These are phyloP conservation scores for Populus pruinosa DNA, from an alignment of 345 rosid species.

Conservation along the genomic window DNA sequence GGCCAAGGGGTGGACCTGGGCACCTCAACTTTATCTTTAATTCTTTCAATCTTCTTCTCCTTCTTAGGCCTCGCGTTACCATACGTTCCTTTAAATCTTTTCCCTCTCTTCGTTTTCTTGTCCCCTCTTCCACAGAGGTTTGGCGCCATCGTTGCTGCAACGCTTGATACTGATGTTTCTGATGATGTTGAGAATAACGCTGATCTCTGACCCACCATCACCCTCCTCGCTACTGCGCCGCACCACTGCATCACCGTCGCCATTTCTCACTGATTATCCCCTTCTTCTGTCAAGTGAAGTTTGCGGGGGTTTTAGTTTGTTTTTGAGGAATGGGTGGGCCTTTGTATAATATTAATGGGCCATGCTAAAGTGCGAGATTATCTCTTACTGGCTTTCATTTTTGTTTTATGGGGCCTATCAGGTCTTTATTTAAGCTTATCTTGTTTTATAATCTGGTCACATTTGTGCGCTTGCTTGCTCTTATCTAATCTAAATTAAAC, in stretches of 20 bases:
- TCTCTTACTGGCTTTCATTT: too few relatives aligned
- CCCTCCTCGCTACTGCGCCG: constrained; percentile 54
- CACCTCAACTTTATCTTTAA: constrained; percentile 83
- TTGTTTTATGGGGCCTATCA: not conserved
- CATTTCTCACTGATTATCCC: constrained; percentile 1
- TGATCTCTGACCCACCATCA: constrained; percentile 39
- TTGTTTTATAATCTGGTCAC: not conserved
- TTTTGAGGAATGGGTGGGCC: not conserved
- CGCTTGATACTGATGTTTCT: not conserved
- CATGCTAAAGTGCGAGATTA: not conserved
- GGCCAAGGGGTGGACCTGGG: constrained; percentile 99
- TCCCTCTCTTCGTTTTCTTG: constrained; percentile 88
- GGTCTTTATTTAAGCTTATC: not conserved
- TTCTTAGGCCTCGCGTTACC: constrained; percentile 86
- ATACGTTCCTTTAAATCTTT: constrained; percentile 82
- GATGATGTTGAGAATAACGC: constrained; percentile 16
- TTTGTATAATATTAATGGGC: not conserved
- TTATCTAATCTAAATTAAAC: too few relatives aligned
- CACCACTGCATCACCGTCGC: constrained; percentile 51
- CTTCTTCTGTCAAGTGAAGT: not conserved
- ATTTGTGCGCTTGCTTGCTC: too few relatives aligned
- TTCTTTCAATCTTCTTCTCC: constrained; percentile 84
- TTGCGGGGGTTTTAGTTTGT: not conserved
- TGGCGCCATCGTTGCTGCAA: constrained; percentile 25
- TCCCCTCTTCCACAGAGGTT: constrained; percentile 85